A percentile compares a stretch with the other conserved stretches of the same genome.
Conservation (phyloP, 2,329 filamentous ascomycete genomes). For the Claviceps maximensis region DNA sequence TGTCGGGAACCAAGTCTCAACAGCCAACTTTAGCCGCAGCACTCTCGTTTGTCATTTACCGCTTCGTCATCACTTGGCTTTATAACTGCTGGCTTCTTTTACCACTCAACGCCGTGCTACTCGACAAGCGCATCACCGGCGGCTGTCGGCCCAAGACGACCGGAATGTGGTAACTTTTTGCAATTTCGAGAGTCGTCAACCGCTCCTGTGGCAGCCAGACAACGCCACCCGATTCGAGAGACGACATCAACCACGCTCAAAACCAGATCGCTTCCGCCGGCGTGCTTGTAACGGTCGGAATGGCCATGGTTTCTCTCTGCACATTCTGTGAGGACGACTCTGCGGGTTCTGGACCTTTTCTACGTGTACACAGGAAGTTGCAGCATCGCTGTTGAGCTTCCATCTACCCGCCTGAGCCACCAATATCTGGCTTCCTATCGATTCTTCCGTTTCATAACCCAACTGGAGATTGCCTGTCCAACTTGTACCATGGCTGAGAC, state of each 20-base stretch:
- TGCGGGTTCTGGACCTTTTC: not conserved
- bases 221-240: not conserved
- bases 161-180: too few relatives aligned
- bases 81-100: too few relatives aligned
- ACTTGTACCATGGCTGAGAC: slow-evolving; percentile 4
- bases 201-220: too few relatives aligned
- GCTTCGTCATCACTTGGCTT: too few relatives aligned
- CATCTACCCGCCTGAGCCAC: not conserved
- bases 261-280: not conserved
- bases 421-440: not conserved
- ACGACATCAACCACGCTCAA: not conserved
- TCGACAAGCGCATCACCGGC: too few relatives aligned
- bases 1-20: too few relatives aligned
- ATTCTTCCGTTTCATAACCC: not conserved
- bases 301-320: not conserved
- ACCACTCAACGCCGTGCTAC: too few relatives aligned
- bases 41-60: too few relatives aligned
- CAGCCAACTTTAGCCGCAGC: too few relatives aligned
- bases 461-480: not conserved
- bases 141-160: too few relatives aligned
- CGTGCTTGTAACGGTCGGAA: not conserved
- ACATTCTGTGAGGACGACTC: not conserved
- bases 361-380: not conserved
- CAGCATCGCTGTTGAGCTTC: not conserved
- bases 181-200: too few relatives aligned